phyloP scores from a whole-genome alignment of 352 stramenopile species.

The Albugo laibachii region DNA sequence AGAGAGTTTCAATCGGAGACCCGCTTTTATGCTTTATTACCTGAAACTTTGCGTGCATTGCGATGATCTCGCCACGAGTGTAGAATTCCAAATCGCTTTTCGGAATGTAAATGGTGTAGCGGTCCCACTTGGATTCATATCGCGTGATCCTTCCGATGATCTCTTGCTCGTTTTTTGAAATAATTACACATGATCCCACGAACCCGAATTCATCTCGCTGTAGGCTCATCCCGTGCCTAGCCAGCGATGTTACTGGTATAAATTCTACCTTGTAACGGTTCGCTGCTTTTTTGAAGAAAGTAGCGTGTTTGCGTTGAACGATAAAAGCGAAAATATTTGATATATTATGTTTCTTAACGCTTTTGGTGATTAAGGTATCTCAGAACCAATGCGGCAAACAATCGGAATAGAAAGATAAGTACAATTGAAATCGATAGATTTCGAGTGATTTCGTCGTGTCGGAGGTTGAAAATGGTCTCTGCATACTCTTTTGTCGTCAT shows the following conservation, averaged over 20 bases:
- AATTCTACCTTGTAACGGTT: no score
- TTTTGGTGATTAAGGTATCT: slow-evolving; percentile 33
- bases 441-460: slow-evolving; percentile 8
- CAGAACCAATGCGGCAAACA: slow-evolving; percentile 21
- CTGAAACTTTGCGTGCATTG: no score
- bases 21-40: no score
- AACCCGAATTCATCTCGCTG: no score
- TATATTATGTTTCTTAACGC: slow-evolving; percentile 6
- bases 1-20: no score
- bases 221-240: no score
- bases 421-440: slow-evolving; percentile 11
- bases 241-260: no score
- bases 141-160: slow-evolving; percentile 27
- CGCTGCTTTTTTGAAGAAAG: no score
- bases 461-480: slow-evolving; percentile 17
- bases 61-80: slow-evolving; percentile 10
- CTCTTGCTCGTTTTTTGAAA: no score
- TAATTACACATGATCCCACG: no score
- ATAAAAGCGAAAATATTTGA: no score
- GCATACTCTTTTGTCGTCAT: slow-evolving; percentile 17
- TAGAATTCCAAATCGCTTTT: slow-evolving; percentile 10
- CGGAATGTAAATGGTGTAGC: slow-evolving; percentile 45
- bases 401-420: slow-evolving; percentile 19
- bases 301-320: no score
- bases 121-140: slow-evolving; percentile 35